Percentiles rank a stretch among this genome's conserved stretches.
Evolutionary conservation across 163 green algal genomes (phyloP).

Genomic region (Chlamydomonas reinhardtii): DNA sequence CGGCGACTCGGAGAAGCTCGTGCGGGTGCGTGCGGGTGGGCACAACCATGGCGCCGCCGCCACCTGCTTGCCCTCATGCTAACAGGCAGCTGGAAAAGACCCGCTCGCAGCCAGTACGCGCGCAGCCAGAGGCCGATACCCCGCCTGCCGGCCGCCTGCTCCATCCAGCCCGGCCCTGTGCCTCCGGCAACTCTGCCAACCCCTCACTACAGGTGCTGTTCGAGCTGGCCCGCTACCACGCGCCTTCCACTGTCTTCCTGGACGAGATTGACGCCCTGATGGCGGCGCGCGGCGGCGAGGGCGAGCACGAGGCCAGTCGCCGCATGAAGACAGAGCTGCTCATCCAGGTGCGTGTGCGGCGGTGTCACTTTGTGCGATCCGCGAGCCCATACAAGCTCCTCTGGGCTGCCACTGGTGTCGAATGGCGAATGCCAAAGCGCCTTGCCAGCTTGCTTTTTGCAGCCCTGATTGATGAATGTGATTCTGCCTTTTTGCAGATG

Average conservation of each 20-base stretch:
- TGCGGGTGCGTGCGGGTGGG: slow-evolving; percentile 57
- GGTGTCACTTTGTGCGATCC: no score
- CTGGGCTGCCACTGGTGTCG: no score
- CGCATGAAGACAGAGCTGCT: slow-evolving; percentile 94
- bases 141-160: no score
- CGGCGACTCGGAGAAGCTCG: slow-evolving; percentile 84
- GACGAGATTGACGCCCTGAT: slow-evolving; percentile 82
- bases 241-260: slow-evolving; percentile 81
- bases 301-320: slow-evolving; percentile 88
- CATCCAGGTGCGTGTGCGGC: slow-evolving; percentile 45
- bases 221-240: slow-evolving; percentile 80
- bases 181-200: neutral
- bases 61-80: no score
- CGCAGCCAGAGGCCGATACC: no score
- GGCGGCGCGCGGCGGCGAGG: slow-evolving; percentile 63
- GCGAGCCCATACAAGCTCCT: no score
- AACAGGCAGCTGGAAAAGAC: no score
- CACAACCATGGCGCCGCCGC: no score
- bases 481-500: slow-evolving; percentile 70
- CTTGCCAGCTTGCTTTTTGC: no score
- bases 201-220: slow-evolving; percentile 76
- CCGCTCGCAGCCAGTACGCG: no score
- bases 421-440: no score
- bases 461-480: no score
- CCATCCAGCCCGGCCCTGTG: neutral